Base-by-base conservation (phyloP, 2,329 filamentous ascomycete genomes). In the Metarhizium album region DNA sequence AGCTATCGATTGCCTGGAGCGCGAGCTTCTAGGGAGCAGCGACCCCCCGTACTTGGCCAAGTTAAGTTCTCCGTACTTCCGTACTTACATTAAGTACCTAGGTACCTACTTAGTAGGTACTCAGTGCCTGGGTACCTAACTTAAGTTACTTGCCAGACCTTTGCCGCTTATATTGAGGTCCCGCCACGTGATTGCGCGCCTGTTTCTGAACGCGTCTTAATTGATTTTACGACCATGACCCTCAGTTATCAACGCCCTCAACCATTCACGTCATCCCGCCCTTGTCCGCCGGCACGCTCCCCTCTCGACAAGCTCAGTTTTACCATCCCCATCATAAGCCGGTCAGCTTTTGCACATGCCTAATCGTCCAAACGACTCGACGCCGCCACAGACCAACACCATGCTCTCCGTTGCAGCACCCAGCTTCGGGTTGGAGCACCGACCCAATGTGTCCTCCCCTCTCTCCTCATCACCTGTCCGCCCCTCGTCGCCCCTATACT, bases 381-480 rank as follows among this genome's bases (percentile, higher is more conserved):
- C 45, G 29, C 46, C 27, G 49, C 9, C 31, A n/a, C n/a, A n/a
- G 35, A 35, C 60, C 53, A 51, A 48, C 46, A 65, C 58, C 31
- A 73, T 73, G 70, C 64, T 72, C 56, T 69, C 70, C 53, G 62
- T 69, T 8, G 60, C 67, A 35, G 59, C 69, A n/a, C 70, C 74
- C 18, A 66, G 70, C 46, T 72, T 75, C 59, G 67, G 69, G 47
- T 74, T 72, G 63, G 65, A 71, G 46, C 63, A 74, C 62, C 70
- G 70, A 16, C 78, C 79, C 2, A 54, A 64, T 35, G 65, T 73
- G 29, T 66, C 79, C 1, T 82, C 79, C 46, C 79, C 78, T 5
- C 74, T 81, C 3, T 79, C 79, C 2, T 82, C 79, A 2, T 80
- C 78, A 2, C 78, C 79, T 13, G 64, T 80, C 48, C 76, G 77